Percentiles rank a stretch among this genome's conserved stretches.
Conservation (phyloP, 2,329 filamentous ascomycete species). For the Phyllosticta paracitricarpa region DNA sequence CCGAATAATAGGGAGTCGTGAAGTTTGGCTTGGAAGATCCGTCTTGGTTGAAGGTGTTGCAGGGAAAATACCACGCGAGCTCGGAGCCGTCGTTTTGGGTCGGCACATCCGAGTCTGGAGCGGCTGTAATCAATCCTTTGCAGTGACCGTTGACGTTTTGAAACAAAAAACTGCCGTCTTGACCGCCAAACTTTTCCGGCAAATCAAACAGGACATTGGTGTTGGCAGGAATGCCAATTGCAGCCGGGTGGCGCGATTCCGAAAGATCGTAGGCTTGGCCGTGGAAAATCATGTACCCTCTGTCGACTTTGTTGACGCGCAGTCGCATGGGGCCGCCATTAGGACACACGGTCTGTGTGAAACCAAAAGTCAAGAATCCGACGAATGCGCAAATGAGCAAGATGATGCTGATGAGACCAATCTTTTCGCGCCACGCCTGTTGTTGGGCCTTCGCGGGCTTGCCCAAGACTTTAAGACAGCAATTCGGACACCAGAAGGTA, state of each 20-base stretch:
- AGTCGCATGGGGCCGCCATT: constrained; percentile 56
- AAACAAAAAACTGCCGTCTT: constrained; percentile 93
- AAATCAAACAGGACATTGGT: constrained; percentile 82
- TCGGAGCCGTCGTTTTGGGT: constrained; percentile 57
- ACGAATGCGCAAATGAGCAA: constrained; percentile 77
- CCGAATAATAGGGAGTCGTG: constrained; percentile 65
- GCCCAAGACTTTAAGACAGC: constrained; percentile 74
- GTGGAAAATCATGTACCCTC: constrained; percentile 92
- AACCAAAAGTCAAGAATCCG: constrained; percentile 93
- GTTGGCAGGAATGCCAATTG: constrained; percentile 61
- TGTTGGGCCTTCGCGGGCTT: constrained; percentile 78
- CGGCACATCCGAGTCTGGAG: constrained; percentile 65
- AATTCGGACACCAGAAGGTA: constrained; percentile 89
- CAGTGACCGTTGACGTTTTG: constrained; percentile 97
- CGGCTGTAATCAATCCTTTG: constrained; percentile 74
- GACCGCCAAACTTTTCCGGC: constrained; percentile 70
- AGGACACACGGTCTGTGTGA: constrained; percentile 80
- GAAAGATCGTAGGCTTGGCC: constrained; percentile 80
- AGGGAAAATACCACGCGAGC: constrained; percentile 95
- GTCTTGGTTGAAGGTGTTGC: constrained; percentile 84
- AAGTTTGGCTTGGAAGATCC: constrained; percentile 69
- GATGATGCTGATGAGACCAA: constrained; percentile 92
- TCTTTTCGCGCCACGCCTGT: constrained; percentile 94
- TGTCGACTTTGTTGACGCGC: constrained; percentile 69
- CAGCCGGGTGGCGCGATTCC: constrained; percentile 66